Evolutionary conservation across 257 asterid species (phyloP).

Genomic region (Ilex aquifolium): DNA sequence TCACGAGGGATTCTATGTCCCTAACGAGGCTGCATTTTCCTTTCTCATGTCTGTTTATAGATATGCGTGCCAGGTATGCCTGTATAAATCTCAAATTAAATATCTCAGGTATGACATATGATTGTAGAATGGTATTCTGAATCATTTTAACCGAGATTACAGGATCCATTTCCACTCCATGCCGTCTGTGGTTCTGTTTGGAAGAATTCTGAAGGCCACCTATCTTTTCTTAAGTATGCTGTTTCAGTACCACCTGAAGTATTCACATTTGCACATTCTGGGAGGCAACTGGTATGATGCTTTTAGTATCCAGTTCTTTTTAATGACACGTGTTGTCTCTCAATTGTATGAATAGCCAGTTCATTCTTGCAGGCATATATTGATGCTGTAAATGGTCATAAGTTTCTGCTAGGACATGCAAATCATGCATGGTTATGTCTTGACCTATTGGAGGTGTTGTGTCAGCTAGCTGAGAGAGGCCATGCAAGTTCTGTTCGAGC

Average conservation of each 20-base stretch:
- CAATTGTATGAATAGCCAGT: slow-evolving; percentile 7
- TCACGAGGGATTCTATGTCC: slow-evolving; percentile 81
- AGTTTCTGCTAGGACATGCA: slow-evolving; percentile 45
- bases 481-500: slow-evolving; percentile 77
- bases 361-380: slow-evolving; percentile 45
- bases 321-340: slow-evolving; percentile 1
- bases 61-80: slow-evolving; percentile 73
- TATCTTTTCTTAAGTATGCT: slow-evolving; percentile 81
- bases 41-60: slow-evolving; percentile 76
- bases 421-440: slow-evolving; percentile 80
- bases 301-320: slow-evolving; percentile 3
- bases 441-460: slow-evolving; percentile 77
- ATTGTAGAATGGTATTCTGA: neutral
- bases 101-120: too few species aligned
- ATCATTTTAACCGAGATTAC: slow-evolving; percentile 7
- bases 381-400: slow-evolving; percentile 49
- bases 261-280: slow-evolving; percentile 83
- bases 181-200: slow-evolving; percentile 84
- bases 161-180: slow-evolving; percentile 94
- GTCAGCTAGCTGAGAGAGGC: slow-evolving; percentile 87
- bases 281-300: slow-evolving; percentile 64
- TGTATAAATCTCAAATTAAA: neutral
- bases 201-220: slow-evolving; percentile 96
- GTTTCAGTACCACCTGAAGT: slow-evolving; percentile 75
- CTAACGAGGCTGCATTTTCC: slow-evolving; percentile 72